Evolutionary conservation across 371 early-diverging fungal genomes (phyloP), one percentile per base, ranked within the genome.

Genomic region (Basidiobolus meristosporus): DNA sequence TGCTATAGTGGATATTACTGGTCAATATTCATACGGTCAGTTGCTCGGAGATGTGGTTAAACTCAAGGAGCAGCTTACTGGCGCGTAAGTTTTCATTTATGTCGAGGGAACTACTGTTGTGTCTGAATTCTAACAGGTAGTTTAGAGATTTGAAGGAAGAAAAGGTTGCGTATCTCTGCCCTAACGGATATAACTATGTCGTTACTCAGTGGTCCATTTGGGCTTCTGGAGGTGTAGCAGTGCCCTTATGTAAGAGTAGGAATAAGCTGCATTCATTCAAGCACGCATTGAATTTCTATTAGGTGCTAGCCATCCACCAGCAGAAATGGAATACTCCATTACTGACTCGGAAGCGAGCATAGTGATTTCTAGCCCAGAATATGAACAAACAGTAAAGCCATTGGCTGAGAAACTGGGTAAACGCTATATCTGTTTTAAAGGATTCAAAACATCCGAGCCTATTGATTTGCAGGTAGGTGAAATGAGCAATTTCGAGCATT

Each of bases 201-300:
- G 70, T 66, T 2, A 50, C 63, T 11, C 79, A 79, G 50, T 82
- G 78, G 70, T 68, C 73, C 7, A 54, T 74, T 31, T 88, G 89
- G 89, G 70, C 73, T 3, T 62, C 71, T 7, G 77, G 78, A 7
- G 82, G 76, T 11, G 62, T 79, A 2, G 74, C 75, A 1, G 85
- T 88, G 14, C 88, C 88, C 9, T 52, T 87, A 35, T 65, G 70
- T 60, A 60, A 49, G 51, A 47, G 9, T 36, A 18, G 6, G 6
- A 36, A 29, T 28, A 16, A 35, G 7, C 12, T 4, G 30, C 16
- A 32, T 4, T n/a, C n/a, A n/a, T 9, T 22, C 6, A 16, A 6
- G 17, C 19, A 33, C 19, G 16, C 3, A 20, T 6, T 26, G 41
- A 34, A 26, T 19, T 39, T 12, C 16, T 16, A 20, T 21, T 40